Evolutionary conservation across 1,284 basidiomycete genomes (phyloP).

Genomic region (Ceratobasidium sp.): DNA sequence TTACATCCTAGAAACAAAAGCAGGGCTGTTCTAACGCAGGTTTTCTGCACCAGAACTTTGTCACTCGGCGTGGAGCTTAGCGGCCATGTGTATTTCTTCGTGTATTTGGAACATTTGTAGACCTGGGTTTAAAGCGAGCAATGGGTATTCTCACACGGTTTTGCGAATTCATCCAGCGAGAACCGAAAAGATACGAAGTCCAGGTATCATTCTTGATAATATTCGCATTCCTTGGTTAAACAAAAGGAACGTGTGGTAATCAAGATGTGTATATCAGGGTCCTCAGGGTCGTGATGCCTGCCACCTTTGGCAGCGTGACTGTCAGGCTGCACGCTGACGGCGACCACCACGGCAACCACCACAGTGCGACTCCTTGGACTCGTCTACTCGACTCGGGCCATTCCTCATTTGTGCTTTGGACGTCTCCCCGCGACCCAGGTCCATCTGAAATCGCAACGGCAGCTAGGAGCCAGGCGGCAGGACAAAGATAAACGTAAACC

Average conservation of each 20-base stretch:
- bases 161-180: not conserved
- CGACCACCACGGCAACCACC: slow-evolving; percentile 24
- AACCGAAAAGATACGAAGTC: not conserved
- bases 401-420: not conserved
- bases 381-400: not conserved
- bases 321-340: not conserved
- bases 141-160: not conserved
- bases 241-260: not conserved
- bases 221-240: not conserved
- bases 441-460: not conserved
- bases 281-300: not conserved
- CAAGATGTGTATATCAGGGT: slow-evolving; percentile 19
- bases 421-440: not conserved
- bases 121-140: slow-evolving; percentile 16
- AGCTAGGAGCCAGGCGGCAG: not conserved
- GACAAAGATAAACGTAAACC: slow-evolving; percentile 8
- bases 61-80: slow-evolving; percentile 47
- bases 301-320: slow-evolving; percentile 15
- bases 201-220: not conserved
- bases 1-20: too few relatives aligned
- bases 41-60: slow-evolving; percentile 48
- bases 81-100: slow-evolving; percentile 1
- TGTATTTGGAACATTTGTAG: slow-evolving; percentile 7
- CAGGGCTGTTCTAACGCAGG: slow-evolving; percentile 47
- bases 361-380: not conserved